Evolutionary conservation across 768 basidiomycete species (phyloP).

Genomic region (Tylopilus rubrobrunneus): DNA sequence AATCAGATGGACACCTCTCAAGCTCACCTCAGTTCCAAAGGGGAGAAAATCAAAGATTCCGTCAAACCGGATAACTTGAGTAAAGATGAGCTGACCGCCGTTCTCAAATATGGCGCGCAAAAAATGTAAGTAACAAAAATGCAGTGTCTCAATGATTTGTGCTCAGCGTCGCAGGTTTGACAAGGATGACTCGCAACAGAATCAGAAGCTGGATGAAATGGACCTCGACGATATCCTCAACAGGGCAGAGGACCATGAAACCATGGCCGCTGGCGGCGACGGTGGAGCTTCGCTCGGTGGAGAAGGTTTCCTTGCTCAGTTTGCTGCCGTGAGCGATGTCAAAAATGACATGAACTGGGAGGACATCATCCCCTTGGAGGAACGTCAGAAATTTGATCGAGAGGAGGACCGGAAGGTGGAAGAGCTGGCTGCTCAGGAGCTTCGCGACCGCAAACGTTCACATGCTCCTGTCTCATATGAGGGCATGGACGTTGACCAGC

Average conservation of each 20-base stretch:
- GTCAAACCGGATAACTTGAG: conserved; percentile 80
- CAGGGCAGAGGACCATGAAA: conserved; percentile 96
- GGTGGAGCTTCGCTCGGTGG: conserved; percentile 95
- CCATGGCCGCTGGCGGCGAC: conserved; percentile 74
- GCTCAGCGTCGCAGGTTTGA: conserved; percentile 67
- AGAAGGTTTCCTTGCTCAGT: conserved; percentile 91
- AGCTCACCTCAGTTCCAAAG: conserved; percentile 86
- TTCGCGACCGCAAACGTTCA: conserved; percentile 74
- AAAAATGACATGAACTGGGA: conserved; percentile 99
- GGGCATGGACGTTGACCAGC: conserved; percentile 88
- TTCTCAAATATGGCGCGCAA: conserved; percentile 97
- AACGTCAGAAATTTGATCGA: conserved; percentile 77
- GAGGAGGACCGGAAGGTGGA: conserved; percentile 75
- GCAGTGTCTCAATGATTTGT: background rate
- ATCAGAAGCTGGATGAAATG: conserved; percentile 97
- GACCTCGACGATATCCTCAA: conserved; percentile 98
- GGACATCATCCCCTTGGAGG: conserved; percentile 94
- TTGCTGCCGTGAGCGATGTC: conserved; percentile 94
- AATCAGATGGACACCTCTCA: conserved; percentile 99
- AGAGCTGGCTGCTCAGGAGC: conserved; percentile 64
- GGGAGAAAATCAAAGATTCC: conserved; percentile 57
- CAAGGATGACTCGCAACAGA: conserved; percentile 91
- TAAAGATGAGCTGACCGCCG: conserved; percentile 95
- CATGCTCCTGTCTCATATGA: conserved; percentile 88
- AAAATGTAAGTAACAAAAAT: conserved; percentile 66